Base-by-base conservation (phyloP, 805 yeast genomes). In the Ogataea pignaliae region DNA sequence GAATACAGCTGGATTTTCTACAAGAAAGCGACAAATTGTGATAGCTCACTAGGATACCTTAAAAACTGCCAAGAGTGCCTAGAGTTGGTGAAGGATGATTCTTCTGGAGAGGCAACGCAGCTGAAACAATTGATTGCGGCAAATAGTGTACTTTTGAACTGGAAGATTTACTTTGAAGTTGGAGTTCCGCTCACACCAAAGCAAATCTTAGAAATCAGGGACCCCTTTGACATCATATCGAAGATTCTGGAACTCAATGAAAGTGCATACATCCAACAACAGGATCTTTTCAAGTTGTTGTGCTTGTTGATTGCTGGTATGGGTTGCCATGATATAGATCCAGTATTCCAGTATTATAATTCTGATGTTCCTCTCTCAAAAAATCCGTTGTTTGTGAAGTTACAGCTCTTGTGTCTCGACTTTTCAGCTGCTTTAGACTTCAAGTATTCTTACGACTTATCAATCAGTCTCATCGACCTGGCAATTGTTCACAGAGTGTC, bases 391-490 rank as follows among this genome's bases (percentile, higher is more conserved):
- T 59, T 63, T 14, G 56, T 56, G 1, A 51, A 56, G 10, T 30
- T 61, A 13, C 47, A 54, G 37, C 38, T 65, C 2, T 70, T 77
- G 34, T 83, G 87, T 53, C 78, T 88, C 17, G 88, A 85, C 51
- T 72, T 83, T 37, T 78, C 95, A 0, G 66, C 85, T 26, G 78
- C 83, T 39, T 66, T 70, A 46, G 83, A 86, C 59, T 85, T 86
- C 52, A 59, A 61, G 1, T 78, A 69, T 50, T 89, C 95, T 0
- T 72, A 70, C 48, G 61, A 64, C 3, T 64, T 69, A 36, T 58
- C 76, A 1, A 52, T 53, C n/a, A 67, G 62, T 16, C 58, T 78
- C 34, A 54, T 78, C 10, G 64, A 68, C 15, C 3, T 31, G 2
- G 57, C 62, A 0, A 36, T 54, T 26, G 36, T 41, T 3, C 14